Base-by-base conservation (phyloP, 2,329 filamentous ascomycete genomes). In the Cercospora janseana region DNA sequence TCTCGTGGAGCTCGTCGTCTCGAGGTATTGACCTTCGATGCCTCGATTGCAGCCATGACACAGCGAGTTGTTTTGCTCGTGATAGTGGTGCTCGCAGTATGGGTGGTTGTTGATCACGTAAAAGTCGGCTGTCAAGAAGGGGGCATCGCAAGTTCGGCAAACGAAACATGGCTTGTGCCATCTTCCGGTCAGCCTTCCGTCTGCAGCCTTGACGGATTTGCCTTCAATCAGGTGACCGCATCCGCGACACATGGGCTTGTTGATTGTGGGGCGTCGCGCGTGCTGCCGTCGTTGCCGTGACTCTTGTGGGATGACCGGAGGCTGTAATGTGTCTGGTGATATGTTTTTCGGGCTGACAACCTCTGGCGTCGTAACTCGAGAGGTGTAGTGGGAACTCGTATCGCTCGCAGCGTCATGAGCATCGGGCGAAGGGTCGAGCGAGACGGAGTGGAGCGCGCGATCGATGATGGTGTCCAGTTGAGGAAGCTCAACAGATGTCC, bases 101-200 rank as follows among this genome's bases (percentile, higher is more conserved):
- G 93, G 93, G 52, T 82, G 79, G 70, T 98, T 89, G 57, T 86
- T 73, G 52, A 90, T 80, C 8, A 98, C 91, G 67, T 98, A 98
- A 63, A 97, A 97, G 52, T 93, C 90, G 1, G 88, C 81, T 0
- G 90, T 95, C 15, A 83, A 76, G 65, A 97, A 98, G 1, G 90
- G 85, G 46, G 83, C 79, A 8, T 77, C 75, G 73, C 93, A 98
- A 1, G 86, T 90, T 4, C 82, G 81, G 76, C 93, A 98, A 8
- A 92, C 87, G 66, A 98, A 97, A 69, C 92, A 98, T 4, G 86
- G 80, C 69, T 94, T 95, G 76, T 98, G 93, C 69, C 95, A 98
- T 56, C 90, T 85, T 7, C 93, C 93, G 0, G 88, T 95, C 18
- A 98, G 76, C 18, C 91, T 85, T 12, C 93, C 93, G 62, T 96